Evolutionary conservation across 1,284 basidiomycete genomes (phyloP).

Genomic region (Sanghuangporus sanghuang): DNA sequence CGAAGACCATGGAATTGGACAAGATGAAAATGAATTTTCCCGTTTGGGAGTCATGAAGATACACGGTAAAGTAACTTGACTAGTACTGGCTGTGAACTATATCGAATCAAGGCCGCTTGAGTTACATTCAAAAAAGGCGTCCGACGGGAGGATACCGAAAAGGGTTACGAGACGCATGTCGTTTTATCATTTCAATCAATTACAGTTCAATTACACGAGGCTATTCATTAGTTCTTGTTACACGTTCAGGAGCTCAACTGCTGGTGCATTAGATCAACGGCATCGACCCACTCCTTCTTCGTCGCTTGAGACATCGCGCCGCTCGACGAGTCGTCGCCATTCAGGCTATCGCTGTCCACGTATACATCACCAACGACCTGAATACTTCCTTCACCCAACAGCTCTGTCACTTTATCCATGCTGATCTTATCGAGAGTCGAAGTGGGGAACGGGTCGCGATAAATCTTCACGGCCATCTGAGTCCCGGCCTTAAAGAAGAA

Average conservation of each 20-base stretch:
- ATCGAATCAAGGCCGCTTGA: too few relatives aligned
- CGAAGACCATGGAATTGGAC: too few relatives aligned
- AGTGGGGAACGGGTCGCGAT: not conserved
- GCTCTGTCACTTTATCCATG: not conserved
- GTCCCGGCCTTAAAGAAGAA: slow-evolving; percentile 14
- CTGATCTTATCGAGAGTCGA: not conserved
- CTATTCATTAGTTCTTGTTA: too few relatives aligned
- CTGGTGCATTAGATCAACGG: not conserved
- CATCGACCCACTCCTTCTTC: not conserved
- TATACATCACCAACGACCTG: not conserved
- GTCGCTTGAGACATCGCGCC: not conserved
- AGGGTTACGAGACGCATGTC: too few relatives aligned
- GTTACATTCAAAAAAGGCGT: too few relatives aligned
- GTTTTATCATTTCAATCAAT: too few relatives aligned
- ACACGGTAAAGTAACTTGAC: too few relatives aligned
- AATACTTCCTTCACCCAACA: not conserved
- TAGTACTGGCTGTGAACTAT: too few relatives aligned
- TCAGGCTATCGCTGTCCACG: slow-evolving; percentile 5
- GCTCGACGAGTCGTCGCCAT: not conserved
- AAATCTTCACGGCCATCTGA: not conserved
- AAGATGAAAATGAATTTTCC: too few relatives aligned
- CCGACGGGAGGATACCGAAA: too few relatives aligned
- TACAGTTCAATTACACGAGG: too few relatives aligned
- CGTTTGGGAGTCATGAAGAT: too few relatives aligned
- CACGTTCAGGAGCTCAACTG: not conserved